These are phyloP conservation scores for Fusarium pseudograminearum DNA, from an alignment of 2,329 filamentous ascomycete genomes.

Conservation along the genomic window DNA sequence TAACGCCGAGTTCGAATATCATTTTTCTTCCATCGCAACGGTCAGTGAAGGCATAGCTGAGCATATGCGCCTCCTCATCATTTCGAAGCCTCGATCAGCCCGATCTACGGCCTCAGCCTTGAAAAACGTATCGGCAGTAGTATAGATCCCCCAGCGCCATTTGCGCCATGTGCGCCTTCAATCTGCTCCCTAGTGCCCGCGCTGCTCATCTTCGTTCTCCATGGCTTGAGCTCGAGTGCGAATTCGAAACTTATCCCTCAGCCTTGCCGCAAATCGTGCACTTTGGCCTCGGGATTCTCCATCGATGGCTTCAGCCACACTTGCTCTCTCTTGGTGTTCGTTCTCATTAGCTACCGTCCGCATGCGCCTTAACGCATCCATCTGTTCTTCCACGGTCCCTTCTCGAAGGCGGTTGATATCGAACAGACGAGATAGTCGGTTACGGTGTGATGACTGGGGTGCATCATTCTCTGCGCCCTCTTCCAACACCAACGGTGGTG, in stretches of 20 bases:
- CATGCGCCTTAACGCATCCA: conserved; percentile 66
- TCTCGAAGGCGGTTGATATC: conserved; percentile 69
- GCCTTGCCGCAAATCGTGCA: conserved; percentile 60
- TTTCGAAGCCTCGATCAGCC: background rate
- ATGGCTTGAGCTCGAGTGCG: conserved; percentile 59
- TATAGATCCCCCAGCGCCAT: background rate
- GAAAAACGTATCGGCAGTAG: conserved; percentile 1
- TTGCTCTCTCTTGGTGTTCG: conserved; percentile 33
- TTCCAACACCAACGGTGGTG: conserved; percentile 60
- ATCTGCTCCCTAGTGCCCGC: background rate
- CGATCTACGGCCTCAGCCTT: conserved; percentile 3
- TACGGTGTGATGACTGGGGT: conserved; percentile 53
- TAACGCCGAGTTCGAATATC: conserved; percentile 38
- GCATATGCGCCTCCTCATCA: background rate
- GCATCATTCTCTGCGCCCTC: conserved; percentile 54
- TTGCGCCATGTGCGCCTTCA: background rate
- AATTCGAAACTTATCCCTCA: conserved; percentile 67
- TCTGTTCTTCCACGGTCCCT: conserved; percentile 71
- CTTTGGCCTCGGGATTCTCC: conserved; percentile 56
- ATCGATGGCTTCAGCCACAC: conserved; percentile 38
- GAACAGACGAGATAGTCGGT: conserved; percentile 65
- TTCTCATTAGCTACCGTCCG: conserved; percentile 46
- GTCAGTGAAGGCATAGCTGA: conserved; percentile 5
- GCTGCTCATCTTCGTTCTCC: conserved; percentile 33
- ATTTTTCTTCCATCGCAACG: conserved; percentile 6